These are phyloP conservation scores for Mycena maculata DNA, from an alignment of 768 basidiomycete genomes.

Conservation along the genomic window DNA sequence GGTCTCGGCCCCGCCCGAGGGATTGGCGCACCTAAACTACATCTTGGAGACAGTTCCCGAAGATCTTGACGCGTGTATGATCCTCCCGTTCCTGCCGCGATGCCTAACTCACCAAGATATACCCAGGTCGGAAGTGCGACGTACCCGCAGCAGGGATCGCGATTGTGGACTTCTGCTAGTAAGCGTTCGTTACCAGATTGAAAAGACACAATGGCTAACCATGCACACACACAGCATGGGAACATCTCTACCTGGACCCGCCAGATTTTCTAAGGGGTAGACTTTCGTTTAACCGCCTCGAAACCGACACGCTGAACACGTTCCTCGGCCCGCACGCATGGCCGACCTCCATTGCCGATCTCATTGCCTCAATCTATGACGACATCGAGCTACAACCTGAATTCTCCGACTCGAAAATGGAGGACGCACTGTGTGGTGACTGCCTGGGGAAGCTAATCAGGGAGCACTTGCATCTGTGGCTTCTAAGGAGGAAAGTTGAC, in stretches of 20 bases:
- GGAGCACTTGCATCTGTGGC: not conserved
- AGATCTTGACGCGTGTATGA: slow-evolving; percentile 1
- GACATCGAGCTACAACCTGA: not conserved
- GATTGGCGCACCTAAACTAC: not conserved
- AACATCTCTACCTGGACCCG: not conserved
- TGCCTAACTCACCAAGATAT: not conserved
- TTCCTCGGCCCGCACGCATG: not conserved
- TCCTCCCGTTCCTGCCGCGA: not conserved
- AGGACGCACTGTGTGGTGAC: not conserved
- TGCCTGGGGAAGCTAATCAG: not conserved
- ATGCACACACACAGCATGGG: not conserved
- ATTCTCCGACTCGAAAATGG: too few species aligned
- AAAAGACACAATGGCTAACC: too few species aligned
- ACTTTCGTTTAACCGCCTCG: not conserved
- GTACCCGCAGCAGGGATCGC: not conserved
- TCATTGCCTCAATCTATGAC: not conserved
- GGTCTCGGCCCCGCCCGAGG: not conserved
- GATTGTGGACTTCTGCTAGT: not conserved
- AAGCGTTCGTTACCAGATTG: not conserved
- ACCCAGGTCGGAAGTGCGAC: not conserved
- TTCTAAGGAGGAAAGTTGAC: not conserved
- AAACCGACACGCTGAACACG: not conserved
- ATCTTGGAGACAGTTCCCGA: not conserved
- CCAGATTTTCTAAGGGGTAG: not conserved
- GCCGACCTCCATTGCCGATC: not conserved